These are phyloP conservation scores for Phytopythium kandeliae DNA, from an alignment of 352 stramenopile species.

Conservation along the genomic window DNA sequence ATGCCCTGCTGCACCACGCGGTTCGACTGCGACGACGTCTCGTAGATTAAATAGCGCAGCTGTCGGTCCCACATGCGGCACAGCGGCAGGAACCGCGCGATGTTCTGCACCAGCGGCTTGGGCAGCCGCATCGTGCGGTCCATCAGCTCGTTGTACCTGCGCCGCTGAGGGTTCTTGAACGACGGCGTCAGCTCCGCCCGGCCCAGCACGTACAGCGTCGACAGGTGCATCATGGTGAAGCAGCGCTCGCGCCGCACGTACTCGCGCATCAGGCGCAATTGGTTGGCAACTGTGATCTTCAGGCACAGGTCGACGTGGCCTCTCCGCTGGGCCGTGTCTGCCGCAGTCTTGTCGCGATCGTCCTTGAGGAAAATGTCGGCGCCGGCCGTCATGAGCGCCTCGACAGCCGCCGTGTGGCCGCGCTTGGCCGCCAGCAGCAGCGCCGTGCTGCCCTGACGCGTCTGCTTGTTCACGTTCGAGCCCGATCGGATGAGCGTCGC, in stretches of 20 bases:
- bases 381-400: slow-evolving; percentile 70
- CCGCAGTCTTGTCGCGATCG: slow-evolving; percentile 81
- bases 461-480: slow-evolving; percentile 87
- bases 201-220: slow-evolving; percentile 56
- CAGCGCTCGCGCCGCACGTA: slow-evolving; percentile 62
- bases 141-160: slow-evolving; percentile 46
- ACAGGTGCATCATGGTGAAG: slow-evolving; percentile 67
- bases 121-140: slow-evolving; percentile 66
- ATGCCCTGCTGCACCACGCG: slow-evolving; percentile 78
- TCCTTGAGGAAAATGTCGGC: slow-evolving; percentile 87
- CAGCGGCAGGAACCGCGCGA: slow-evolving; percentile 67
- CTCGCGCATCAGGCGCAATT: slow-evolving; percentile 76
- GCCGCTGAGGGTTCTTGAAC: slow-evolving; percentile 37
- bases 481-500: slow-evolving; percentile 77
- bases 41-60: slow-evolving; percentile 73
- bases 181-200: slow-evolving; percentile 36
- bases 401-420: slow-evolving; percentile 70
- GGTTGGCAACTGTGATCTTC: slow-evolving; percentile 85
- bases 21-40: slow-evolving; percentile 63
- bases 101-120: slow-evolving; percentile 76
- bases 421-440: slow-evolving; percentile 78
- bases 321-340: slow-evolving; percentile 73
- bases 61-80: slow-evolving; percentile 77
- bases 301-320: slow-evolving; percentile 80
- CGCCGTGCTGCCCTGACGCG: slow-evolving; percentile 80